Evolutionary conservation across 2,329 filamentous ascomycete species (phyloP), one percentile per base, ranked within the genome.

Genomic region (Xylariaceae sp.): DNA sequence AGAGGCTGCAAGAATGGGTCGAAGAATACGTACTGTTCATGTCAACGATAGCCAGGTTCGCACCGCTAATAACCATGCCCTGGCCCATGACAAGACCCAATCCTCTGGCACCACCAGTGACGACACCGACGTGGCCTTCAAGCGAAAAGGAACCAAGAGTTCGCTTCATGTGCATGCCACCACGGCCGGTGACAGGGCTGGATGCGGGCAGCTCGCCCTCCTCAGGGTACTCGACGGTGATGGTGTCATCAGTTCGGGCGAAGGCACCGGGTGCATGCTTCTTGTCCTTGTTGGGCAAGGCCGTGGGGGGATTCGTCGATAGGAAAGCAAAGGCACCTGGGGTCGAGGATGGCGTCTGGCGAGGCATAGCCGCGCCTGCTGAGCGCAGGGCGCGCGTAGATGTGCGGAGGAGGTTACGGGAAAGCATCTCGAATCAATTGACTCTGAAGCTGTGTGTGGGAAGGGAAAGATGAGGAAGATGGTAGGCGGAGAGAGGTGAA

Each of bases 51-150:
- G 93, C 93, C 56, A 97, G 79, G 69, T 96, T 87, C 10, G 90
- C 89, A 47, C 93, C 93, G 48, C 89, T 94, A 48, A 90, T 86
- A 48, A 96, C 88, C 71, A 96, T 83, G 43, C 89, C 91, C 75
- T 96, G 91, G 47, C 88, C 89, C 88, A 97, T 97, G 62, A 95
- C 91, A 55, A 97, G 76, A 38, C 93, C 93, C 52, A 97, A 73
- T 7, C 93, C 93, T 66, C 92, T 81, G 22, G 93, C 93, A 66
- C 92, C 93, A 47, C 93, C 93, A 1, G 93, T 97, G 38, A 97
- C 88, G 39, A 97, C 78, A 43, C 84, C 90, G 9, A 92, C 88
- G 66, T 86, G 87, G 55, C 85, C 88, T 68, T 96, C 88, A 33
- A 97, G 81, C 9, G 90, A 93, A 75, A 97, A 97, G 41, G 84